phyloP scores from a whole-genome alignment of 108 stramenopile species.

The Mayamaea pseudoterrestris region DNA sequence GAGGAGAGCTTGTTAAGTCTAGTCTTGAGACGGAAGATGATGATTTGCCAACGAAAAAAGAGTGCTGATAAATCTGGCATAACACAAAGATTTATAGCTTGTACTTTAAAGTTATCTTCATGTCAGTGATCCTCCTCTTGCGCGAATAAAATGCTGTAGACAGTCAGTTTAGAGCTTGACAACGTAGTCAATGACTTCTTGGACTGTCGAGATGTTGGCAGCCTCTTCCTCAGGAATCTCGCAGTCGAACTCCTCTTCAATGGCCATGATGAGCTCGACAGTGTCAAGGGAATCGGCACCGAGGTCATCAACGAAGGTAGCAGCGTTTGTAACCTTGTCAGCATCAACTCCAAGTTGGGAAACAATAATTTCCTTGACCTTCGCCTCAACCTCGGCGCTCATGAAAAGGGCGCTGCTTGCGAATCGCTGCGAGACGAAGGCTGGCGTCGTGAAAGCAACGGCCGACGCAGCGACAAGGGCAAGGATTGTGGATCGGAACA shows the following conservation, averaged over 20 bases:
- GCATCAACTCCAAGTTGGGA: conserved; percentile 43
- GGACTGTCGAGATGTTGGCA: conserved; percentile 81
- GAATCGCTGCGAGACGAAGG: conserved; percentile 17
- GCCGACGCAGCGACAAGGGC: conserved; percentile 63
- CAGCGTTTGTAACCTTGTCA: conserved; percentile 41
- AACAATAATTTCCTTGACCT: conserved; percentile 37
- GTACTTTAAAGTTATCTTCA: no score
- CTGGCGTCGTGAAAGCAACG: conserved; percentile 42
- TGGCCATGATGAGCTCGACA: conserved; percentile 93
- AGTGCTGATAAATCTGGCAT: no score
- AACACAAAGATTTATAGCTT: no score
- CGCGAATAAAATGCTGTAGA: no score
- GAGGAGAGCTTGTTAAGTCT: no score
- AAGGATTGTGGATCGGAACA: conserved; percentile 52
- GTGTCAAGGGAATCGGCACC: conserved; percentile 94
- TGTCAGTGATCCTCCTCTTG: no score
- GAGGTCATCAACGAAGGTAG: conserved; percentile 91
- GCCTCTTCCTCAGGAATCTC: conserved; percentile 96
- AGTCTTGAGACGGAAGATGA: no score
- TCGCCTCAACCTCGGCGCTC: conserved; percentile 33
- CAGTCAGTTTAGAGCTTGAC: conserved; percentile 23
- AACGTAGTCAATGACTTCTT: conserved; percentile 85
- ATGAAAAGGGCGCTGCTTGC: conserved; percentile 29
- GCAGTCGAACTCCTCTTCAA: conserved; percentile 95
- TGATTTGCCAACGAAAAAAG: no score